Evolutionary conservation across 2,329 filamentous ascomycete species (phyloP), one percentile per base, ranked within the genome.

Genomic region (Venturia effusa): DNA sequence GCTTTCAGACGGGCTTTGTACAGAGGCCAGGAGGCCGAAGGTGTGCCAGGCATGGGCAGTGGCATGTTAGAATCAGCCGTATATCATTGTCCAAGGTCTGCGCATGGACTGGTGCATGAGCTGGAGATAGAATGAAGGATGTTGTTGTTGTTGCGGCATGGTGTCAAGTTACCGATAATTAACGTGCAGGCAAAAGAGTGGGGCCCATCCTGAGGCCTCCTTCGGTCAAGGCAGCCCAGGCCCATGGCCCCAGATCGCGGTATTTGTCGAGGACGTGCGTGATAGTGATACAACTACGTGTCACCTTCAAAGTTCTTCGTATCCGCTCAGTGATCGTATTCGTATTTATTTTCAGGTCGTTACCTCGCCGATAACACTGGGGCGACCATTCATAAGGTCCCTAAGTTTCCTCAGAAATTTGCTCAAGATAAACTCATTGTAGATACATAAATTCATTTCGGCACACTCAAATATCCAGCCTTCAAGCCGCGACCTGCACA

Each of bases 1-100:
- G 81, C 78, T 61, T 77, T 78, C 32, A 94, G 71, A 41, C 89
- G 85, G 32, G 87, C 84, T 65, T 81, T 80, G 74, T 90, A 93
- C 64, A 84, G 74, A n/a, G 85, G 82, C 88, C 89, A 92, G 59
- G 89, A 90, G 4, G 89, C 81, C 39, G 79, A 77, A 37, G 84
- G 80, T 43, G 81, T 76, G 65, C 83, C 82, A 40, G 83, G 83
- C 71, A 85, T 79, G 64, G 83, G 83, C 51, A 84, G 74, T 67
- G 75, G 51, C 51, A 57, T 57, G 8, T 27, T 57, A 30, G 7
- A 4, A 4, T 34, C 51, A 57, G 11, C 30, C 27, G 19, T 34
- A n/a, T 57, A 34, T 17, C 51, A 57, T 57, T 8, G n/a, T 48
- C 11, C 10, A 10, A 8, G 27, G 17, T 51, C 8, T 27, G 45